These are phyloP conservation scores for Fraxinus pennsylvanica DNA, from an alignment of 257 asterid species.

Conservation along the genomic window DNA sequence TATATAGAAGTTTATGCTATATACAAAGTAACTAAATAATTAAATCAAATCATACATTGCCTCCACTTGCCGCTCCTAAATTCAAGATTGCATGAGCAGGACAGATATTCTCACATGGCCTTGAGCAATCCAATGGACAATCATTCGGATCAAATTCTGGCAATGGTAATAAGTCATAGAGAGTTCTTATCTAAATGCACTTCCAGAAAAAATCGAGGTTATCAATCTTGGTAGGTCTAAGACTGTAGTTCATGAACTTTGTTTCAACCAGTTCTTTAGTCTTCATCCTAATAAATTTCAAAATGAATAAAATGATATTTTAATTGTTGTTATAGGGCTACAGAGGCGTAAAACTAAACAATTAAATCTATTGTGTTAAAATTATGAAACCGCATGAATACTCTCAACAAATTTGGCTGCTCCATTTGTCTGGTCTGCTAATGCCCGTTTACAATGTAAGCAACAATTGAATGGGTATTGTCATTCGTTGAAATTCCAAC, in stretches of 20 bases:
- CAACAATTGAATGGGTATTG: too few species aligned
- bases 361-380: too few species aligned
- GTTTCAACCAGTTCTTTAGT: background rate
- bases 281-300: background rate
- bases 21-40: constrained; percentile 2
- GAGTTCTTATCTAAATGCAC: background rate
- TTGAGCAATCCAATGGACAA: constrained; percentile 78
- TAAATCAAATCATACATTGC: constrained; percentile 44
- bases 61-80: constrained; percentile 36
- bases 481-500: too few species aligned
- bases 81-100: constrained; percentile 85
- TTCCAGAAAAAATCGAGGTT: background rate
- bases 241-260: constrained; percentile 1
- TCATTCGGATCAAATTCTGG: constrained; percentile 80
- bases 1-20: background rate
- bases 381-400: too few species aligned
- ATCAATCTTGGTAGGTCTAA: background rate
- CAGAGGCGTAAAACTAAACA: too few species aligned
- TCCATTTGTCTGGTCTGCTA: too few species aligned
- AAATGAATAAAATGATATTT: too few species aligned
- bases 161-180: constrained; percentile 7
- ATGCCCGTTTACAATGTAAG: too few species aligned
- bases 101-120: constrained; percentile 85
- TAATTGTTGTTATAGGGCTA: too few species aligned
- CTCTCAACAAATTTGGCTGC: too few species aligned